Evolutionary conservation across 345 rosid species (phyloP), one percentile per base, ranked within the genome.

Genomic region (Streptanthus diversifolius): DNA sequence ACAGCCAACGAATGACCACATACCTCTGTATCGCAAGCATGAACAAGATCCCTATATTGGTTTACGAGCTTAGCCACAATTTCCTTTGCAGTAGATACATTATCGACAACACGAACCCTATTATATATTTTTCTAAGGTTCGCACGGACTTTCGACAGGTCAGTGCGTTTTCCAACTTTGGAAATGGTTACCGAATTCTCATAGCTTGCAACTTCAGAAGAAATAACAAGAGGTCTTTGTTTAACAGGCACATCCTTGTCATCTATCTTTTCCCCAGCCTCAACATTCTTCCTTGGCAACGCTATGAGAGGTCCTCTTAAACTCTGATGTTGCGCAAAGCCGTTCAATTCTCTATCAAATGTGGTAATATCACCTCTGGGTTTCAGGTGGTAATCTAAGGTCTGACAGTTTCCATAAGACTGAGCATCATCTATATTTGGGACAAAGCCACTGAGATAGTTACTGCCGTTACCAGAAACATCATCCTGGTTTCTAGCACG

Each of bases 11-110:
- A 40, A 47, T 47, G 70, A 22, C 29, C 55, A 68, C 80, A 74
- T 66, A 91, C 98, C 95, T 93, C 97, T 19, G 98, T 93, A 83
- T 93, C 98, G 51, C 98, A 93, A 53, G 97, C 98, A 83, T 93
- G 96, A 25, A 91, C 81, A 58, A 77, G 86, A 83, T 87, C 78
- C 77, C 73, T 80, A 75, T 87, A 91, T 43, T 85, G 70, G 66
- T 82, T 72, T 22, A 83, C 85, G 64, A 93, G 96, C 85, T 77
- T 83, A 37, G 69, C 63, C 37, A 87, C 95, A 21, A 87, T 83
- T 73, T 83, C 73, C 75, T 83, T 82, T 2, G 98, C 98, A 64
- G 70, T 45, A 61, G 79, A 60, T 58, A 85, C 79, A 81, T 77
- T 76, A 66, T 89, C 85, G 25, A 93, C 89, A 76, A 91, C 82